Percentiles rank a stretch among this genome's conserved stretches.
Evolutionary conservation across 2,329 filamentous ascomycete species (phyloP).

Genomic region (Raffaelea albimanens): DNA sequence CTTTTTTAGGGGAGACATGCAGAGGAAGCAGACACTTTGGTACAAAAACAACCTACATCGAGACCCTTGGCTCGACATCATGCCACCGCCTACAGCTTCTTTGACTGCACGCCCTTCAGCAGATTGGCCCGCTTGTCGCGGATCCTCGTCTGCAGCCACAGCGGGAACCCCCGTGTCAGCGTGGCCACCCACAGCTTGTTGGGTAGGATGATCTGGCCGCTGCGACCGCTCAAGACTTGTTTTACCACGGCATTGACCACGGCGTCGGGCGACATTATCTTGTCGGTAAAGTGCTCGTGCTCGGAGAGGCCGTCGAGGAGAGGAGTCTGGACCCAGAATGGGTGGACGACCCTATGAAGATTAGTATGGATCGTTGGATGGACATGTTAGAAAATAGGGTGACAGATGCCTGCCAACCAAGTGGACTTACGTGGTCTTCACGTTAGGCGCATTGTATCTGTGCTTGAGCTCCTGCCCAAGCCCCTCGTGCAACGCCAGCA

Average conservation of each 20-base stretch:
- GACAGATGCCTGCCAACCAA: too few relatives aligned
- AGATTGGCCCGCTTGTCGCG: not conserved
- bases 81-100: too few relatives aligned
- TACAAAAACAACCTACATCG: too few relatives aligned
- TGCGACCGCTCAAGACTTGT: conserved; percentile 48
- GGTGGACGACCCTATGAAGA: conserved; percentile 6
- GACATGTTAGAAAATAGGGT: not conserved
- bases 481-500: conserved; percentile 59
- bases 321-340: conserved; percentile 8
- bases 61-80: too few relatives aligned
- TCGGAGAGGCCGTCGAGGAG: conserved; percentile 37
- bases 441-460: conserved; percentile 50
- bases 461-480: conserved; percentile 46
- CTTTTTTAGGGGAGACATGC: too few relatives aligned
- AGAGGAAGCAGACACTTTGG: too few relatives aligned
- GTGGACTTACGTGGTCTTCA: conserved; percentile 38
- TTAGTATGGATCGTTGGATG: not conserved
- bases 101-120: too few relatives aligned
- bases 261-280: conserved; percentile 47
- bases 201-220: conserved; percentile 48
- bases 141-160: conserved; percentile 8
- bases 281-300: conserved; percentile 52
- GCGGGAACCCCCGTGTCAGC: conserved; percentile 41
- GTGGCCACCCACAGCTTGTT: conserved; percentile 29
- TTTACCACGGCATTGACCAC: conserved; percentile 55